Evolutionary conservation across 1,284 basidiomycete genomes (phyloP).

Genomic region (Clitocybe nebularis): DNA sequence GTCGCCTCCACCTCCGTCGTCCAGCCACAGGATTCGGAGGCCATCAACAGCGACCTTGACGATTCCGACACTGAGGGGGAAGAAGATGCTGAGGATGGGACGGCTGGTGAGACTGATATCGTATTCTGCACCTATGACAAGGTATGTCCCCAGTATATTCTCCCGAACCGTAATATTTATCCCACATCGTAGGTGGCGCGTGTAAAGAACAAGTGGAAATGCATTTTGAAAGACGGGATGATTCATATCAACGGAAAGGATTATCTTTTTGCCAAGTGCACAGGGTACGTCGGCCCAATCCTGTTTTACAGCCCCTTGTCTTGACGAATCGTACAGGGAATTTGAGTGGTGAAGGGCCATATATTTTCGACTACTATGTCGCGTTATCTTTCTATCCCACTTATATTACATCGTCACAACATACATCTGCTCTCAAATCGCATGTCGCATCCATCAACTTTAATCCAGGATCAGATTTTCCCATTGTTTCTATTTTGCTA

Average conservation of each 20-base stretch:
- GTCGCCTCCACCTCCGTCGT: conserved; percentile 27
- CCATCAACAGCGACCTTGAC: conserved; percentile 95
- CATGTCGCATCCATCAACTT: not conserved
- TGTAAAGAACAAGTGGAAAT: conserved; percentile 99
- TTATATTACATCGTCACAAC: not conserved
- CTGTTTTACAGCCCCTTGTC: conserved; percentile 2
- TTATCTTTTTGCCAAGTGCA: conserved; percentile 97
- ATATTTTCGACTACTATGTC: not conserved
- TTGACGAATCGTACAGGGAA: conserved; percentile 29
- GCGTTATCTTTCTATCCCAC: not conserved
- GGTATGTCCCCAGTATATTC: conserved; percentile 41
- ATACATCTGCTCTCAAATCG: not conserved
- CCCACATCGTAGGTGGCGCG: conserved; percentile 72
- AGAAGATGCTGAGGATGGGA: conserved; percentile 65
- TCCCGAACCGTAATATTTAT: not conserved
- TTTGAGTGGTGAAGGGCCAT: conserved; percentile 39
- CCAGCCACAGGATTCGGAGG: conserved; percentile 59
- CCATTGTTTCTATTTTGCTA: not conserved
- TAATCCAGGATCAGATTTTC: not conserved
- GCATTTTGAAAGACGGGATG: conserved; percentile 98
- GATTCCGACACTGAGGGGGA: conserved; percentile 86
- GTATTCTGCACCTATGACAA: conserved; percentile 99
- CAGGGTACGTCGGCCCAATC: conserved; percentile 52
- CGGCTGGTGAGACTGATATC: conserved; percentile 79
- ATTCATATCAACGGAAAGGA: conserved; percentile 96